Base-by-base conservation (phyloP, 1,284 basidiomycete genomes). In the Xerocomus minutiporus region DNA sequence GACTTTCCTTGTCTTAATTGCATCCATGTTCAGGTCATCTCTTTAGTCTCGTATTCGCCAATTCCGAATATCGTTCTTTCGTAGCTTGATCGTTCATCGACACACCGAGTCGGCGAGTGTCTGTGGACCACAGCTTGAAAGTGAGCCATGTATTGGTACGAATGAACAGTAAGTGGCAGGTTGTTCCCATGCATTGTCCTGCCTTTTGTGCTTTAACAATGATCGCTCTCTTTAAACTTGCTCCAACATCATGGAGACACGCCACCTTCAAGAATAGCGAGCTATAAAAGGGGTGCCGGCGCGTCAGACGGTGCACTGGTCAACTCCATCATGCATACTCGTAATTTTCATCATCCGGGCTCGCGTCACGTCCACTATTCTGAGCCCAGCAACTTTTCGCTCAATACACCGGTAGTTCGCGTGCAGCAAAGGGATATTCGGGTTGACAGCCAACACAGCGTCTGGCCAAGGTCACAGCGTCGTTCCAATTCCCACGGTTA, bases 231-330 rank as follows among this genome's bases (percentile, higher is more conserved):
- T 51, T 52, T 42, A 31, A 48, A 46, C 44, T 34, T 8, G 9
- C 39, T 32, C 44, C 46, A 46, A 52, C 44, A 46, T n/a, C 36
- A 36, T 28, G 50, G 50, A 39, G 35, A 50, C 40, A 42, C 50
- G 39, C 62, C 51, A 58, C 55, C 28, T 13, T 20, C 4, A 36
- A 44, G 29, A 15, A 40, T 7, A 23, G n/a, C 6, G 12, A 45
- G 9, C 32, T 54, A 54, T 64, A 61, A 62, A 62, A 44, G 44
- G 23, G 41, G 23, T 15, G 4, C 13, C 12, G 43, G 46, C 42
- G 17, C 15, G 40, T 42, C 25, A 31, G 26, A 43, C 31, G 17
- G 23, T 20, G 20, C 8, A n/a, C 25, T 28, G 13, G 26, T 39
- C 41, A n/a, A 41, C 32, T 5, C 23, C 40, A 32, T 32, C 12